Conservation (phyloP, 2,329 filamentous ascomycete genomes). For the Plectosphaerella plurivora region DNA sequence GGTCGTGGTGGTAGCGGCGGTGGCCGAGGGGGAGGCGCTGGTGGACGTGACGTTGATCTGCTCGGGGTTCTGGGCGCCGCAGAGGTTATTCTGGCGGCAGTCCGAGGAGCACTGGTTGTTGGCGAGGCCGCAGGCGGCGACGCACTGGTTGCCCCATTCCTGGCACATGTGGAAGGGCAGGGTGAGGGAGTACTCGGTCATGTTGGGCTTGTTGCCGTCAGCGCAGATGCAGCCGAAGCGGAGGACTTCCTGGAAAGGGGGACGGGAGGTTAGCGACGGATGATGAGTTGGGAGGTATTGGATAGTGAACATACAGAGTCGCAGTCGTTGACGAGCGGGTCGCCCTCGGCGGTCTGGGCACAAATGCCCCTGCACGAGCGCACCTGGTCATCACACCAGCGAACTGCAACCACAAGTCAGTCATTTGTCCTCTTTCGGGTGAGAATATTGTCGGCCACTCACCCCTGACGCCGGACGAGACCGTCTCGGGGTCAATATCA, state of each 20-base stretch:
- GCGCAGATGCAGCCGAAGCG: conserved; percentile 70
- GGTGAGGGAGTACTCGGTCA: conserved; percentile 73
- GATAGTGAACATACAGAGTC: conserved; percentile 48
- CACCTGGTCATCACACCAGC: conserved; percentile 63
- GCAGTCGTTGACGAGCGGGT: conserved; percentile 59
- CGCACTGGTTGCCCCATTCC: conserved; percentile 67
- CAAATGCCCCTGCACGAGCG: conserved; percentile 69
- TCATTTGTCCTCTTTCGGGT: not conserved
- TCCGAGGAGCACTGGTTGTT: conserved; percentile 53
- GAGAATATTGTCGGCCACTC: not conserved
- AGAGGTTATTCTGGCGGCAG: conserved; percentile 65
- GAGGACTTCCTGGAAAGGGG: conserved; percentile 44
- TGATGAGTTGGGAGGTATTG: not conserved
- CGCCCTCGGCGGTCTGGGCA: conserved; percentile 50
- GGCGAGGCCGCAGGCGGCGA: conserved; percentile 45
- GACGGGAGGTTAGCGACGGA: not conserved
- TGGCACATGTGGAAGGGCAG: conserved; percentile 74
- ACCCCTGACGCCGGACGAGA: conserved; percentile 29
- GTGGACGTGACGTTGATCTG: conserved; percentile 51
- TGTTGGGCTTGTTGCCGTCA: conserved; percentile 62
- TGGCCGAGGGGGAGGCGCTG: conserved; percentile 32
- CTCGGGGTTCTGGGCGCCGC: conserved; percentile 64
- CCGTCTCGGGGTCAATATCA: conserved; percentile 56
- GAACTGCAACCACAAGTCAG: conserved; percentile 30
- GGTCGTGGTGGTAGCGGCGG: conserved; percentile 18